A percentile compares a stretch with the other conserved stretches of the same genome.
phyloP scores from a whole-genome alignment of 805 yeast species.

The Cyberlindnera saturnus region DNA sequence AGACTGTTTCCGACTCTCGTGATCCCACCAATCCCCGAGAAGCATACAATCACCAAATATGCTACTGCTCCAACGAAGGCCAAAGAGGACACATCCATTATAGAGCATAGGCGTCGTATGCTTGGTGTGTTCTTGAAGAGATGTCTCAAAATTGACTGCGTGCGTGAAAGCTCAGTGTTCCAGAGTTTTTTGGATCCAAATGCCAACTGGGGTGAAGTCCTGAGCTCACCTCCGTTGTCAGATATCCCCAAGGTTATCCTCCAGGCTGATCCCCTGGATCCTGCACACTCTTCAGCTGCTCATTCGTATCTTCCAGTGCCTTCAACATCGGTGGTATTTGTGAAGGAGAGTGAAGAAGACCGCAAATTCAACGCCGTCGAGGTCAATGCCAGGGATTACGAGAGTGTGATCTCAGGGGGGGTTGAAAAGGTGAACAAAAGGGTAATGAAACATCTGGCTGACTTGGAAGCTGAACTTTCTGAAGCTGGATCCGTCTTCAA shows the following conservation, averaged over 20 bases:
- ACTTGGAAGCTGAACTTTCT: constrained; percentile 55
- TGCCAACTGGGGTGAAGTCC: constrained; percentile 81
- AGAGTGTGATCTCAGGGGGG: constrained; percentile 36
- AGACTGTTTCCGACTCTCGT: constrained; percentile 74
- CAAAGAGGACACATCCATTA: constrained; percentile 36
- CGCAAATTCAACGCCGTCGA: constrained; percentile 36
- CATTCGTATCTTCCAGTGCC: constrained; percentile 64
- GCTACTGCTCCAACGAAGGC: constrained; percentile 37
- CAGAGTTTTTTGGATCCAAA: constrained; percentile 83
- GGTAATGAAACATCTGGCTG: constrained; percentile 42
- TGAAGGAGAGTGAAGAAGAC: constrained; percentile 29
- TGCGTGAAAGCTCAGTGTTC: constrained; percentile 60
- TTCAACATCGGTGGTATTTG: constrained; percentile 26
- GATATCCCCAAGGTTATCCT: constrained; percentile 47
- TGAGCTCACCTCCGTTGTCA: constrained; percentile 48
- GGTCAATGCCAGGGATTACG: constrained; percentile 38
- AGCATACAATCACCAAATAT: constrained; percentile 51
- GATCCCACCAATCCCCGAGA: constrained; percentile 92
- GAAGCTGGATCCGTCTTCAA: constrained; percentile 69
- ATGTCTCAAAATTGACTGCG: constrained; percentile 53
- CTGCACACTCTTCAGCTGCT: constrained; percentile 48
- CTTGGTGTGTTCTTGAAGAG: constrained; percentile 75
- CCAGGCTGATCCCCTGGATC: constrained; percentile 56
- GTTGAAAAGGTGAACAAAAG: constrained; percentile 55
- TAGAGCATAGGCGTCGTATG: constrained; percentile 72